phyloP scores from a whole-genome alignment of 1,284 basidiomycete species.

The Hemileia vastatrix region DNA sequence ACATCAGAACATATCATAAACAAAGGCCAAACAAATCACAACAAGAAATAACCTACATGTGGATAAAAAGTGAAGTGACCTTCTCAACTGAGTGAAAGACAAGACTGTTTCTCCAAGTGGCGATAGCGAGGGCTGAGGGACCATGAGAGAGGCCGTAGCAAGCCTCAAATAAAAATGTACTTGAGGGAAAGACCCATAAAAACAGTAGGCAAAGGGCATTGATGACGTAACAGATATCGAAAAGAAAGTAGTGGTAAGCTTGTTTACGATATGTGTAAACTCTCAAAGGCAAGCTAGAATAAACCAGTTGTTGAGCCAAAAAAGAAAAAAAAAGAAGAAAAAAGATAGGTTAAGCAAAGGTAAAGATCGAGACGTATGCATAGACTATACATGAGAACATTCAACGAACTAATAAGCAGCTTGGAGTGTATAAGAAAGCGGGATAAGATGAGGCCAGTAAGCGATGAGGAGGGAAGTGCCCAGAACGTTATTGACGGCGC shows the following conservation, averaged over 20 bases:
- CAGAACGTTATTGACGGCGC: conserved; percentile 39
- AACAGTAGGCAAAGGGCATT: conserved; percentile 36
- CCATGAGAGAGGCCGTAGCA: conserved; percentile 39
- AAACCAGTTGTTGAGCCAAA: neutral
- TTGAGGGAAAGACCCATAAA: conserved; percentile 36
- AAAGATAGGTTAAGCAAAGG: neutral
- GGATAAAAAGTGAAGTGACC: conserved; percentile 40
- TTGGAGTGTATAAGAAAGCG: conserved; percentile 35
- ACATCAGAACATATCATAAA: conserved; percentile 20
- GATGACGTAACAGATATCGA: conserved; percentile 37
- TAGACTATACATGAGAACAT: neutral
- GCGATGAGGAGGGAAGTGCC: conserved; percentile 35
- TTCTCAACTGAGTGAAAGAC: conserved; percentile 43
- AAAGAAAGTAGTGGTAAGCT: conserved; percentile 39
- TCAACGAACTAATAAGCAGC: conserved; percentile 24
- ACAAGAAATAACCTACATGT: conserved; percentile 34
- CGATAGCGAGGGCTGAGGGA: conserved; percentile 31
- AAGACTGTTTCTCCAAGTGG: conserved; percentile 42
- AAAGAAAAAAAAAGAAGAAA: neutral
- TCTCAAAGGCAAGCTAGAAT: conserved; percentile 31
- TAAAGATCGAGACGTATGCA: neutral
- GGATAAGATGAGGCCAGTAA: conserved; percentile 35
- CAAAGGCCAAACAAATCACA: conserved; percentile 22
- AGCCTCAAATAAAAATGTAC: conserved; percentile 34
- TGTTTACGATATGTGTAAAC: conserved; percentile 36